phyloP scores from a whole-genome alignment of 2,329 filamentous ascomycete genomes.

The Apiospora koreana region DNA sequence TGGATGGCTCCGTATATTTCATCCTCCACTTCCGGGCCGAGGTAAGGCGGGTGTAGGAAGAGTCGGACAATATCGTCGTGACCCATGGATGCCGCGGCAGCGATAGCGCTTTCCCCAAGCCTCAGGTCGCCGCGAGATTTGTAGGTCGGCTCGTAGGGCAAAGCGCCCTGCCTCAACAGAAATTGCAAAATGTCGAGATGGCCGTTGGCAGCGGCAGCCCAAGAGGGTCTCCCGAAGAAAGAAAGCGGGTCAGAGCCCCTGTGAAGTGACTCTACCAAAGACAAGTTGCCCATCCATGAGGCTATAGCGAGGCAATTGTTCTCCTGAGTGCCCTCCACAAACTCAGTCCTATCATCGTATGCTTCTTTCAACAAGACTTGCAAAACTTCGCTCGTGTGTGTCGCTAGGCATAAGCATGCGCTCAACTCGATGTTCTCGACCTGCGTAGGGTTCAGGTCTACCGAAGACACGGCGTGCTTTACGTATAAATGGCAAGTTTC shows the following conservation, averaged over 20 bases:
- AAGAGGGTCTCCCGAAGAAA: constrained; percentile 2
- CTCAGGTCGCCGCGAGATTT: background rate
- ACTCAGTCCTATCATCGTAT: background rate
- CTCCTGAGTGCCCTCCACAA: background rate
- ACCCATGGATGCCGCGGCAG: background rate
- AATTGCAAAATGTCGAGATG: background rate
- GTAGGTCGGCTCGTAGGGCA: background rate
- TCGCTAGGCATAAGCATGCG: background rate
- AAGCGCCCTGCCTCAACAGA: background rate
- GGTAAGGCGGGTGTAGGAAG: background rate
- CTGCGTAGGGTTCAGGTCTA: background rate
- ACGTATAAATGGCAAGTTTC: background rate
- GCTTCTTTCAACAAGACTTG: background rate
- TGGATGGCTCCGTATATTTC: background rate
- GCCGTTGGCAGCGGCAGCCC: background rate
- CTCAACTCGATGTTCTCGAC: background rate
- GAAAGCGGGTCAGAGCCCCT: background rate
- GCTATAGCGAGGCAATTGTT: constrained; percentile 4
- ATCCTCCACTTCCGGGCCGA: background rate
- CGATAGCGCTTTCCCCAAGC: background rate
- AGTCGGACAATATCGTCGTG: background rate
- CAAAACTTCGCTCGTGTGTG: background rate
- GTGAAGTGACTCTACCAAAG: background rate
- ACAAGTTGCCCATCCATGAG: background rate
- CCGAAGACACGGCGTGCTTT: background rate